Conservation (phyloP, 768 basidiomycete species). For the Boletus reticuloceps region DNA sequence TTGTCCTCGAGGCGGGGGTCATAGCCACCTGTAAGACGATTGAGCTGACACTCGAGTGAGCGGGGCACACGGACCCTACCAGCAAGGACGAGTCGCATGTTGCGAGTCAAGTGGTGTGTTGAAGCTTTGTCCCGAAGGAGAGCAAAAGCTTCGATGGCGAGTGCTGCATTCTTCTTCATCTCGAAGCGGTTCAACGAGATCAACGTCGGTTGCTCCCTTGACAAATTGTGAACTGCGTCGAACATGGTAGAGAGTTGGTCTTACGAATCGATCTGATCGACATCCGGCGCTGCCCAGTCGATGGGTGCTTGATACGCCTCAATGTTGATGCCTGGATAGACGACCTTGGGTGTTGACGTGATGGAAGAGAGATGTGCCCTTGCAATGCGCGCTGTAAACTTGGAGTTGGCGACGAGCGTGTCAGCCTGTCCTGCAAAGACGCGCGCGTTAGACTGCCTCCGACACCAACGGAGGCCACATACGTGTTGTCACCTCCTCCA, state of each 20-base stretch:
- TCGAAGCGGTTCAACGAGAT: constrained; percentile 94
- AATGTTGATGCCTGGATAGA: constrained; percentile 95
- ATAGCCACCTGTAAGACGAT: constrained; percentile 65
- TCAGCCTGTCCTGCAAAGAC: constrained; percentile 74
- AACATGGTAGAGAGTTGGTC: constrained; percentile 16
- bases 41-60: not conserved
- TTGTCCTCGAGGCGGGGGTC: constrained; percentile 88
- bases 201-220: constrained; percentile 60
- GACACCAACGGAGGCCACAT: constrained; percentile 26
- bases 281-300: constrained; percentile 46
- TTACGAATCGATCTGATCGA: constrained; percentile 56
- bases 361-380: constrained; percentile 72
- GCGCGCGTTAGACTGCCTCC: not conserved
- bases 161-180: constrained; percentile 84
- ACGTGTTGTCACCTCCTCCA: constrained; percentile 92
- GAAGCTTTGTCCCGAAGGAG: constrained; percentile 38
- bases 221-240: constrained; percentile 31
- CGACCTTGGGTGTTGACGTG: constrained; percentile 58
- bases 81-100: constrained; percentile 73
- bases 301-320: constrained; percentile 57
- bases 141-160: constrained; percentile 82
- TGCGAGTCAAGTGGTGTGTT: constrained; percentile 20
- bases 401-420: constrained; percentile 86
- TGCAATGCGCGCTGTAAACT: constrained; percentile 85
- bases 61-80: constrained; percentile 41